phyloP scores from a whole-genome alignment of 768 basidiomycete genomes.

The Amanita pallidorosea region DNA sequence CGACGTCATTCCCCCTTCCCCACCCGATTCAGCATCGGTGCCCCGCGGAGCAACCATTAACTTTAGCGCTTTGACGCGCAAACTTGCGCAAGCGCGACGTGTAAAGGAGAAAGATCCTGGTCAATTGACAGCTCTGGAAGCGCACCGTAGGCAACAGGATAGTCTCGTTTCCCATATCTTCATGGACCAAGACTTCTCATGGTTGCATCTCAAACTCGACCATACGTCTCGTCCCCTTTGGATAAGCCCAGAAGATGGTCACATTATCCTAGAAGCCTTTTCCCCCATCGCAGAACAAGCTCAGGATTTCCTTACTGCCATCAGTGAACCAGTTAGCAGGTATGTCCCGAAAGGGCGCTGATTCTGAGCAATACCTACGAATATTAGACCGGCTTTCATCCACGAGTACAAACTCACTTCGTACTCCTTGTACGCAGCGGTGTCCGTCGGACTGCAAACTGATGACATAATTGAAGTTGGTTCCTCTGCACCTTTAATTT shows the following conservation, averaged over 20 bases:
- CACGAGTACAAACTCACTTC: slow-evolving; percentile 99
- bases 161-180: slow-evolving; percentile 74
- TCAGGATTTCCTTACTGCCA: slow-evolving; percentile 96
- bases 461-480: slow-evolving; percentile 96
- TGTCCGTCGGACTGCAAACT: slow-evolving; percentile 95
- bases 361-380: slow-evolving; percentile 19
- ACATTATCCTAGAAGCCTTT: slow-evolving; percentile 96
- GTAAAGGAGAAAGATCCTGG: slow-evolving; percentile 29
- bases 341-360: slow-evolving; percentile 31
- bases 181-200: slow-evolving; percentile 78
- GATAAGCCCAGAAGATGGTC: slow-evolving; percentile 88
- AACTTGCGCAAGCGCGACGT: slow-evolving; percentile 55
- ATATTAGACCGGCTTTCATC: slow-evolving; percentile 81
- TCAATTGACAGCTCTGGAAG: slow-evolving; percentile 45
- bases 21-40: slow-evolving; percentile 43
- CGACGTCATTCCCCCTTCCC: slow-evolving; percentile 42
- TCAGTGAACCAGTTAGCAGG: slow-evolving; percentile 98
- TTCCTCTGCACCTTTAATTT: slow-evolving; percentile 17
- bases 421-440: slow-evolving; percentile 96
- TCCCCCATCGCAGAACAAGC: slow-evolving; percentile 97
- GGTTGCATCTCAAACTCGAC: slow-evolving; percentile 81
- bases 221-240: slow-evolving; percentile 89
- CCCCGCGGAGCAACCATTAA: slow-evolving; percentile 78
- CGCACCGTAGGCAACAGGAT: slow-evolving; percentile 66
- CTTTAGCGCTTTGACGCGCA: slow-evolving; percentile 74